Evolutionary conservation across 2,329 filamentous ascomycete species (phyloP).

Genomic region (Cordyceps pruinosa): DNA sequence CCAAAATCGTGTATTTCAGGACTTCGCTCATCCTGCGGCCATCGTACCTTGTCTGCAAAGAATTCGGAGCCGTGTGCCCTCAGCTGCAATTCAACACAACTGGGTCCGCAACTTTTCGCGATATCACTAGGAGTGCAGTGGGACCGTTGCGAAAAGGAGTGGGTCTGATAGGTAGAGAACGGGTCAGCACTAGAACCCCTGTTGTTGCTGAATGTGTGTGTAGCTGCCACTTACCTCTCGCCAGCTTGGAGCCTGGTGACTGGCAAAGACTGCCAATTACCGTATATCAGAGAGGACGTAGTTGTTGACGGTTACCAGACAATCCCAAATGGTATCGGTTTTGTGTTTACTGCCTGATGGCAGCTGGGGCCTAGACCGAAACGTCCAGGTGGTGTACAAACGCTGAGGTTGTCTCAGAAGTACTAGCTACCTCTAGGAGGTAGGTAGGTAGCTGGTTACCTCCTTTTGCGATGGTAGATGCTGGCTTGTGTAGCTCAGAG

Average conservation of each 20-base stretch:
- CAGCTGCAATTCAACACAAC: not conserved
- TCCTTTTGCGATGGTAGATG: no score
- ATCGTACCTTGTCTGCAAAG: not conserved
- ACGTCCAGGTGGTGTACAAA: not conserved
- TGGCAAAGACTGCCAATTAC: not conserved
- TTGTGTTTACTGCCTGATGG: not conserved
- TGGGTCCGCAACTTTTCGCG: not conserved
- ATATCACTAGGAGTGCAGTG: conserved; percentile 2
- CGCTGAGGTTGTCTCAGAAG: not conserved
- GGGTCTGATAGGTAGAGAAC: not conserved
- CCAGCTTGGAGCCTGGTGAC: conserved; percentile 1
- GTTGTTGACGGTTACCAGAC: not conserved
- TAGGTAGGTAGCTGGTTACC: not conserved
- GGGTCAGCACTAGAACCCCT: conserved; percentile 12
- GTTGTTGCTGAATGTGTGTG: conserved; percentile 6
- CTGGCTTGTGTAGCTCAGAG: no score
- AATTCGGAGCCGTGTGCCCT: not conserved
- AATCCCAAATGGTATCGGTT: not conserved
- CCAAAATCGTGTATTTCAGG: not conserved
- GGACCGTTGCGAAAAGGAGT: conserved; percentile 2
- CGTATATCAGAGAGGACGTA: not conserved
- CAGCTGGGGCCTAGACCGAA: no score
- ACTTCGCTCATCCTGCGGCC: no score
- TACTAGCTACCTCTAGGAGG: not conserved
- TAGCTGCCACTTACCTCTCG: not conserved